Conservation (phyloP, 2,329 filamentous ascomycete genomes). For the Graphiopsis chlorocephala region DNA sequence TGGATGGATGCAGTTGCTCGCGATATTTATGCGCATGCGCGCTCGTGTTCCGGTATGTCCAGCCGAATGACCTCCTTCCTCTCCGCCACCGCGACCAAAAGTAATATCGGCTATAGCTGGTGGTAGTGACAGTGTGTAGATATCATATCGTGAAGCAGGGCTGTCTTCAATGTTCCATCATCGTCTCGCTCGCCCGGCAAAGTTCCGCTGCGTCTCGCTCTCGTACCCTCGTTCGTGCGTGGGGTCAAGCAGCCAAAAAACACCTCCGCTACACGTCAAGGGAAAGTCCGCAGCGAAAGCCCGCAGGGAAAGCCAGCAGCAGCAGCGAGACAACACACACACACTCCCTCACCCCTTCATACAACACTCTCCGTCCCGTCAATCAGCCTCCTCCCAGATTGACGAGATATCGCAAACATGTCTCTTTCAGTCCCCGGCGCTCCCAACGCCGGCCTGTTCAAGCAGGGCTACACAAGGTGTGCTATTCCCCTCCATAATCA, state of each 20-base stretch:
- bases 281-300: conserved; percentile 2
- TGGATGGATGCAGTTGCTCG: background rate
- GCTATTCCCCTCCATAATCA: conserved; percentile 33
- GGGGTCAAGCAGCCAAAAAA: conserved; percentile 13
- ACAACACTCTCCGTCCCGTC: background rate
- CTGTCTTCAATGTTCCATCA: background rate
- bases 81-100: background rate
- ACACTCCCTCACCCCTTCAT: background rate
- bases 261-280: conserved; percentile 10
- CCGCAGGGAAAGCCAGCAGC: too few species aligned
- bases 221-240: conserved; percentile 2
- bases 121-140: background rate
- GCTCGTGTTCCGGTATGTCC: background rate
- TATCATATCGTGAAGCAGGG: background rate
- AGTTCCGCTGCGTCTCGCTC: conserved; percentile 1
- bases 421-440: conserved; percentile 94
- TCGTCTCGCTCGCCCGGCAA: background rate
- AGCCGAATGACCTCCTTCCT: background rate
- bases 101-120: background rate
- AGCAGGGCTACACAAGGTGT: conserved; percentile 93
- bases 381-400: background rate
- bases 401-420: conserved; percentile 54
- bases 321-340: background rate
- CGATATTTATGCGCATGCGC: background rate
- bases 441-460: conserved; percentile 91